These are phyloP conservation scores for Cladosporium sp. DNA, from an alignment of 2,329 filamentous ascomycete species.

Conservation along the genomic window DNA sequence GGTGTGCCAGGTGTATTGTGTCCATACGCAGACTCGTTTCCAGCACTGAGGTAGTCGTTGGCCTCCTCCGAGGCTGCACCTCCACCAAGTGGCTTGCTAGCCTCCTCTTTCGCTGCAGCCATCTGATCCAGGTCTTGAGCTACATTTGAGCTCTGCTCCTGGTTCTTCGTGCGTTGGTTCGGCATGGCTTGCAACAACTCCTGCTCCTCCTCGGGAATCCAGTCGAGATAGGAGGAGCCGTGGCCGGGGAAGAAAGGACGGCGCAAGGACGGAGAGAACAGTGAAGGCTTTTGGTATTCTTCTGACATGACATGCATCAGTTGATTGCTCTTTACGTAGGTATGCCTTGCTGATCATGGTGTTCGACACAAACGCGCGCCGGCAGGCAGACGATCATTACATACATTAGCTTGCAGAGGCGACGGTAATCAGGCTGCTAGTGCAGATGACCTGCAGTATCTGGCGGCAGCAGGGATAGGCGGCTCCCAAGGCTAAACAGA, in stretches of 20 bases:
- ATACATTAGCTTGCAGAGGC: not conserved
- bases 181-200: not conserved
- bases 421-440: not conserved
- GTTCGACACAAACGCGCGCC: too few species aligned
- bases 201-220: not conserved
- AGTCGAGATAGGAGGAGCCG: constrained; percentile 23
- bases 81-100: constrained; percentile 18
- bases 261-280: constrained; percentile 11
- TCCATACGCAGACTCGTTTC: constrained; percentile 32
- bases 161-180: not conserved
- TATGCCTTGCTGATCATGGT: too few species aligned
- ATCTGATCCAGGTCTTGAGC: constrained; percentile 24
- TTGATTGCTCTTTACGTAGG: not conserved
- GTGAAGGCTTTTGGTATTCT: not conserved
- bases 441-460: constrained; percentile 1
- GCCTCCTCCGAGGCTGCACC: constrained; percentile 13
- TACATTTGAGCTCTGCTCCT: constrained; percentile 6
- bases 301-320: not conserved
- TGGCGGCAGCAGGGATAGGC: not conserved
- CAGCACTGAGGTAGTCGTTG: constrained; percentile 34
- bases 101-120: constrained; percentile 28
- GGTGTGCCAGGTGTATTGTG: constrained; percentile 36
- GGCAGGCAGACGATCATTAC: not conserved
- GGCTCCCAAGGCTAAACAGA: not conserved
- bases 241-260: constrained; percentile 26